Evolutionary conservation across 2,329 filamentous ascomycete genomes (phyloP).

Genomic region (Penicillium nordicum): DNA sequence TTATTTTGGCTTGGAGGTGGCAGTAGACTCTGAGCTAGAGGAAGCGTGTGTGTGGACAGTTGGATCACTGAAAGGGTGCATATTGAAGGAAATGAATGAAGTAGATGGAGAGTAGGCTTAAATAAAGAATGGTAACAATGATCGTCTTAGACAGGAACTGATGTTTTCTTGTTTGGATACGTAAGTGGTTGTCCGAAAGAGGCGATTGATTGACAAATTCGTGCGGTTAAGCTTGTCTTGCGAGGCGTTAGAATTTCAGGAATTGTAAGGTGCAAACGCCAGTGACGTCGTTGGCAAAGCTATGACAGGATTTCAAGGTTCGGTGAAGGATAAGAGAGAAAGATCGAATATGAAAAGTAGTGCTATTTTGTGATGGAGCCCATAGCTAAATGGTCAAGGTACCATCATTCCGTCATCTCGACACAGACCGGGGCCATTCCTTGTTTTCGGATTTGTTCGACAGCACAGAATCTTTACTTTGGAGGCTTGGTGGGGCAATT

Average conservation of each 20-base stretch:
- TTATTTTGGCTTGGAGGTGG: slow-evolving; percentile 16
- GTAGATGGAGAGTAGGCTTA: slow-evolving; percentile 2
- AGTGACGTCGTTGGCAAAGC: slow-evolving; percentile 4
- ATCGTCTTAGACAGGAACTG: not conserved
- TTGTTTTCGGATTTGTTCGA: slow-evolving; percentile 10
- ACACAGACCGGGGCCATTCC: slow-evolving; percentile 4
- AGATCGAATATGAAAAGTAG: not conserved
- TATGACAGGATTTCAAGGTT: slow-evolving; percentile 3
- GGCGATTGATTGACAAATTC: slow-evolving; percentile 20
- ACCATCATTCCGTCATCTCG: slow-evolving; percentile 14
- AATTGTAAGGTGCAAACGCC: not conserved
- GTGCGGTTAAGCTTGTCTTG: slow-evolving; percentile 8
- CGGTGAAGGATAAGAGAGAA: not conserved
- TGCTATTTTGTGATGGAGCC: not conserved
- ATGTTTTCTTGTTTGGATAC: slow-evolving; percentile 10
- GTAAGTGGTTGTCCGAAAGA: slow-evolving; percentile 18
- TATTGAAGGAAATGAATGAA: slow-evolving; percentile 10
- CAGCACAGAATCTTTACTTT: not conserved
- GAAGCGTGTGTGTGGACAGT: slow-evolving; percentile 30
- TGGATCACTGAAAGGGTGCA: slow-evolving; percentile 31
- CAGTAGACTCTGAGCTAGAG: slow-evolving; percentile 22
- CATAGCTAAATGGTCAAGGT: not conserved
- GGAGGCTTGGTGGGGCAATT: not conserved
- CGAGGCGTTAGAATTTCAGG: not conserved
- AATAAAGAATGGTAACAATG: slow-evolving; percentile 5